phyloP scores from a whole-genome alignment of 2,329 filamentous ascomycete genomes.

The Fusarium nodosum region DNA sequence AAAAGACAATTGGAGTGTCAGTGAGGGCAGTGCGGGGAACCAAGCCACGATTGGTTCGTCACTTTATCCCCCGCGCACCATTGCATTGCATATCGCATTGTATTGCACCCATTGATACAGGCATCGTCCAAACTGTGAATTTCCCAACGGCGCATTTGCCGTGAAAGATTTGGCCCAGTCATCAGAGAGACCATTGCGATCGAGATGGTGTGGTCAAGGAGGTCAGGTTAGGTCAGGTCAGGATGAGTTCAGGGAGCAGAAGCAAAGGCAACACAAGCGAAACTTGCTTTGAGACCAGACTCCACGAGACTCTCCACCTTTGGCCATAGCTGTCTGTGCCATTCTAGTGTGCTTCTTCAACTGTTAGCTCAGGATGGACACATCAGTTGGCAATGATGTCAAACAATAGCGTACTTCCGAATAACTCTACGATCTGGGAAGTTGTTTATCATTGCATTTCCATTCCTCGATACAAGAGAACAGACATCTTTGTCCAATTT shows the following conservation, averaged over 20 bases:
- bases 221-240: constrained; percentile 1
- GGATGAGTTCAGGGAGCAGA: constrained; percentile 11
- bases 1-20: constrained; percentile 19
- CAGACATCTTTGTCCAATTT: background rate
- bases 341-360: constrained; percentile 29
- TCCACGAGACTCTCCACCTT: constrained; percentile 16
- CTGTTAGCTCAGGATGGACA: background rate
- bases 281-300: constrained; percentile 6
- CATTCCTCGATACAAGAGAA: background rate
- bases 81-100: constrained; percentile 6
- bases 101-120: background rate
- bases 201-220: constrained; percentile 4
- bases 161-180: background rate
- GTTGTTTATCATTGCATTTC: background rate
- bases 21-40: constrained; percentile 41
- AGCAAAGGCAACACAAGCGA: background rate
- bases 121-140: constrained; percentile 1
- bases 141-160: background rate
- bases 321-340: constrained; percentile 1
- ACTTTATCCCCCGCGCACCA: constrained; percentile 8
- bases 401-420: background rate
- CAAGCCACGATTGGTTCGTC: constrained; percentile 20
- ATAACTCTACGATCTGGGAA: background rate
- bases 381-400: background rate
- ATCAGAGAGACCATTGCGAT: background rate